Evolutionary conservation across 2,329 filamentous ascomycete genomes (phyloP).

Genomic region (Fusarium graminum): DNA sequence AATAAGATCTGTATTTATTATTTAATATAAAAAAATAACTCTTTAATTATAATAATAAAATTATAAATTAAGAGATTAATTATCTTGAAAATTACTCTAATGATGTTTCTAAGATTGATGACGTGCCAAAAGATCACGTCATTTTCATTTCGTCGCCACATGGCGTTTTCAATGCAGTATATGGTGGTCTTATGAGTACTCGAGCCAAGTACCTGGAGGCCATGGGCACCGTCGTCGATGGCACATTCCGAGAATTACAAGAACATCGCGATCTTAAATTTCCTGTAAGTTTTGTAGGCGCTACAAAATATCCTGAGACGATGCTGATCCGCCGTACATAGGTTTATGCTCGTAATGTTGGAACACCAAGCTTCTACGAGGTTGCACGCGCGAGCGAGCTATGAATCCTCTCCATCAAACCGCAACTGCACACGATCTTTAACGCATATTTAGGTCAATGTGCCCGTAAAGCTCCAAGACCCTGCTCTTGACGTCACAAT

Average conservation of each 20-base stretch:
- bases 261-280: slow-evolving; percentile 29
- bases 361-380: slow-evolving; percentile 17
- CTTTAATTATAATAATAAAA: not conserved
- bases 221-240: slow-evolving; percentile 20
- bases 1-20: not conserved
- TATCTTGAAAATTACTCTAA: not conserved
- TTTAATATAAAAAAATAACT: not conserved
- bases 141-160: slow-evolving; percentile 30
- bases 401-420: not conserved
- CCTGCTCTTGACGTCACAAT: not conserved
- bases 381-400: slow-evolving; percentile 20
- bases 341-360: slow-evolving; percentile 23
- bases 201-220: slow-evolving; percentile 27
- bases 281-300: slow-evolving; percentile 1
- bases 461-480: slow-evolving; percentile 27
- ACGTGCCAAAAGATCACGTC: slow-evolving; percentile 20
- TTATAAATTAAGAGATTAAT: not conserved
- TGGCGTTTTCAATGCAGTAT: slow-evolving; percentile 24
- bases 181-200: slow-evolving; percentile 34
- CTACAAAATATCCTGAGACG: accelerated
- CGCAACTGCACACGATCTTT: accelerated
- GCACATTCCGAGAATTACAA: slow-evolving; percentile 31
- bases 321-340: not conserved
- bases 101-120: slow-evolving; percentile 13
- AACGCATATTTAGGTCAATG: not conserved